These are phyloP conservation scores for Aaosphaeria pasadenensis DNA, from an alignment of 2,329 filamentous ascomycete genomes.

Conservation along the genomic window DNA sequence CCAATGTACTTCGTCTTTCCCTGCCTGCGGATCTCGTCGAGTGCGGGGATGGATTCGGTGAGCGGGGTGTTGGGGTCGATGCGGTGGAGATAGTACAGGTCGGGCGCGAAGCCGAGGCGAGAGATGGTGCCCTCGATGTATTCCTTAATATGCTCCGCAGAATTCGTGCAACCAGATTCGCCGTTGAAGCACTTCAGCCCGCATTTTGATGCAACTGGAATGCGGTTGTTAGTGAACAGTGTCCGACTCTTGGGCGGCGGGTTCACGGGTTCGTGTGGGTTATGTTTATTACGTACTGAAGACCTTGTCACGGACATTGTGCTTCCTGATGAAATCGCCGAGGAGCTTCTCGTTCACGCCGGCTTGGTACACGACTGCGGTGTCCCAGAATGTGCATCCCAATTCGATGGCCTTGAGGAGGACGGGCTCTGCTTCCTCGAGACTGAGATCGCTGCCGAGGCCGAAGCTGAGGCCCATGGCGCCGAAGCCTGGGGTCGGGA, in stretches of 20 bases:
- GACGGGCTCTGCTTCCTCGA: neutral
- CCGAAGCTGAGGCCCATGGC: slow-evolving; percentile 51
- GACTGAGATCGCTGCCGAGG: slow-evolving; percentile 34
- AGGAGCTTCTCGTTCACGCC: slow-evolving; percentile 48
- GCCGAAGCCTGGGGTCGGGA: slow-evolving; percentile 53
- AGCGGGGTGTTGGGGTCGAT: slow-evolving; percentile 39
- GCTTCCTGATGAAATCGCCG: neutral
- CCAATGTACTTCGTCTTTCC: slow-evolving; percentile 51
- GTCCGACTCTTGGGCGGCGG: slow-evolving; percentile 33
- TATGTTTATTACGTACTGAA: neutral
- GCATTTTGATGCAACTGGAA: slow-evolving; percentile 53
- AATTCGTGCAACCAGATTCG: neutral
- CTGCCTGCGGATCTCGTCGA: slow-evolving; percentile 31
- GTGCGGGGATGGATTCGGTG: slow-evolving; percentile 45
- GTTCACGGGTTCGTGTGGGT: slow-evolving; percentile 44
- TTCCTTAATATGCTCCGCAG: slow-evolving; percentile 31
- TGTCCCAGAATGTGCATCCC: slow-evolving; percentile 20
- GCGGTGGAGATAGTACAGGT: slow-evolving; percentile 42
- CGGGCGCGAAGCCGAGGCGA: slow-evolving; percentile 33
- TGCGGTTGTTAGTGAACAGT: slow-evolving; percentile 31
- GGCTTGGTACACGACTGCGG: slow-evolving; percentile 35
- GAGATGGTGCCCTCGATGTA: slow-evolving; percentile 35
- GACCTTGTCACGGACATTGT: neutral
- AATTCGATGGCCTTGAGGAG: slow-evolving; percentile 9
- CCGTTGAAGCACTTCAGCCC: slow-evolving; percentile 1